Evolutionary conservation across 2,329 filamentous ascomycete species (phyloP), one percentile per base, ranked within the genome.

Genomic region (Fusarium subglutinans): DNA sequence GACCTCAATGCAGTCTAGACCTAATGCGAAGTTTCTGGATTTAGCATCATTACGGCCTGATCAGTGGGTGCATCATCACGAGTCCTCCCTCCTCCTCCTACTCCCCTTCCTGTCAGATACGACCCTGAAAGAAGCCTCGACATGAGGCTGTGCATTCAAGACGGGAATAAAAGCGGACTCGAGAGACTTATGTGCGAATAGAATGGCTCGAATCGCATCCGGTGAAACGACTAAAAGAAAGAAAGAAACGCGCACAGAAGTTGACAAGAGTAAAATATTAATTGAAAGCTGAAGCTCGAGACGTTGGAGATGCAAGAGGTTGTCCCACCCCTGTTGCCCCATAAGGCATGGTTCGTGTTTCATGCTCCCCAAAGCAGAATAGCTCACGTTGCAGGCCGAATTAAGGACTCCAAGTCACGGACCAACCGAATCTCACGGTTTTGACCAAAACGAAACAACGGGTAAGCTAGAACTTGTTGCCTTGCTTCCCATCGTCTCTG

Each of bases 221-320:
- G 30, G 56, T 65, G 72, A 74, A 72, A 74, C 67, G n/a, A 26
- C 22, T n/a, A 55, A 59, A 76, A 66, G 44, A 63, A 69, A 68
- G 53, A 63, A 69, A 68, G 53, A 63, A 64, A 66, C 70, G 60
- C 26, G 51, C 59, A 62, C 66, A 38, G 66, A 64, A 41, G 38
- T 48, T 51, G n/a, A 68, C 26, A 41, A 53, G 37, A 64, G 59
- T 63, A 53, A 43, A 64, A 44, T 43, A 51, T 58, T 54, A 58
- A 63, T 55, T 56, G 37, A 50, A 74, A 53, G 51, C 53, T 67
- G 63, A 69, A 55, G 70, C 53, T 58, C 47, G 10, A 62, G 57
- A 66, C 54, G 63, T 76, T 77, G 63, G 63, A 76, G 64, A 67
- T 67, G 63, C 40, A 60, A 60, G 41, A 61, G 22, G 50, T 67